Conservation (phyloP, 805 yeast species). For the Saccharomycopsis fibuligera region DNA sequence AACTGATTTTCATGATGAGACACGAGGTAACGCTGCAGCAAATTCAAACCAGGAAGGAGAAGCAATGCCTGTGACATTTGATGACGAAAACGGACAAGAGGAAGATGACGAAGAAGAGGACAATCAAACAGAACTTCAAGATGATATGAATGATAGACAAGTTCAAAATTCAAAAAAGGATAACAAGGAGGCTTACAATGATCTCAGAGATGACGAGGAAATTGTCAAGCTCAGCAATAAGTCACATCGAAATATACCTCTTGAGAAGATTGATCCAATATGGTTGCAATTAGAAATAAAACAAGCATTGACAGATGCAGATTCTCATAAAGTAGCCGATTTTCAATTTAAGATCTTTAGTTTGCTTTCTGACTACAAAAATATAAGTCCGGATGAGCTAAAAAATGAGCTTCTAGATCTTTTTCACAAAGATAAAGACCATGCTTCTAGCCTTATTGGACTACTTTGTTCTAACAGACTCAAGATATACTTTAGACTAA, state of each 20-base stretch:
- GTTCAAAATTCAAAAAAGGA: background rate
- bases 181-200: constrained; percentile 24
- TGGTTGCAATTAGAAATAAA: constrained; percentile 52
- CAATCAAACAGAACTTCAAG: constrained; percentile 28
- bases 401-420: constrained; percentile 1
- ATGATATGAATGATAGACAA: constrained; percentile 20
- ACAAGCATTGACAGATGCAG: constrained; percentile 27
- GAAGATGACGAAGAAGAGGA: constrained; percentile 29
- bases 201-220: constrained; percentile 24
- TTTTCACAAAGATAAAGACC: background rate
- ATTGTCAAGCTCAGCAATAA: constrained; percentile 18
- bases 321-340: constrained; percentile 36
- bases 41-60: constrained; percentile 26
- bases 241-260: constrained; percentile 25
- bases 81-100: constrained; percentile 32
- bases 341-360: constrained; percentile 34
- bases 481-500: constrained; percentile 48
- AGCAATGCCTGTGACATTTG: constrained; percentile 28
- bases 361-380: constrained; percentile 32
- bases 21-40: constrained; percentile 27
- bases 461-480: constrained; percentile 39
- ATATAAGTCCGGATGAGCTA: constrained; percentile 26
- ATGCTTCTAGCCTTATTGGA: background rate
- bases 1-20: constrained; percentile 38
- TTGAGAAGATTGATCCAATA: constrained; percentile 38